Percentiles rank a stretch among this genome's conserved stretches.
Evolutionary conservation across 306 rosid species (phyloP).

Genomic region (Acacia confusa): DNA sequence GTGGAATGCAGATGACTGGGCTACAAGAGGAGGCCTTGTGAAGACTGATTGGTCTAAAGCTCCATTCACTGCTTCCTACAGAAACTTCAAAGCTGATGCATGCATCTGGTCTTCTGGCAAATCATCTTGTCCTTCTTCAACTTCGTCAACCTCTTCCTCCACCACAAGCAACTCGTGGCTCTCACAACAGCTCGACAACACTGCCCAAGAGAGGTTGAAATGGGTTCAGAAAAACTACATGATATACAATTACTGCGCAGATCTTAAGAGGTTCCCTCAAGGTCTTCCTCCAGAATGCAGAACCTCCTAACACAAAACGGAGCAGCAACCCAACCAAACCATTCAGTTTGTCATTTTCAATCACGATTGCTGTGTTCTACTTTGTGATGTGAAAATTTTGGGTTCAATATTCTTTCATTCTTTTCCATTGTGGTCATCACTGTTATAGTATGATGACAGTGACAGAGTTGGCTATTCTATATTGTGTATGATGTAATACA

Average conservation of each 20-base stretch:
- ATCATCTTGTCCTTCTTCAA: slow-evolving; percentile 52
- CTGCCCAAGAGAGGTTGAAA: slow-evolving; percentile 39
- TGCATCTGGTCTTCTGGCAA: slow-evolving; percentile 53
- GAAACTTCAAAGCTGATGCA: slow-evolving; percentile 59
- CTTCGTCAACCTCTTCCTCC: neutral
- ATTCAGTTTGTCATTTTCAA: neutral
- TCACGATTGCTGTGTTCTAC: no score
- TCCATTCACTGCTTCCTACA: slow-evolving; percentile 70
- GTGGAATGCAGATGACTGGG: slow-evolving; percentile 88
- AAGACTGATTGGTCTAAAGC: slow-evolving; percentile 74
- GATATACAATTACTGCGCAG: slow-evolving; percentile 72
- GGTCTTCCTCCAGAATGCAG: slow-evolving; percentile 65
- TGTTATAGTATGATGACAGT: neutral
- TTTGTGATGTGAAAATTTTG: neutral
- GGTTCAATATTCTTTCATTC: neutral
- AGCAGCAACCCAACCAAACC: neutral
- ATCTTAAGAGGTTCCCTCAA: slow-evolving; percentile 55
- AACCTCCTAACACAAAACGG: slow-evolving; percentile 16
- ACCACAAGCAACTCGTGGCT: slow-evolving; percentile 30
- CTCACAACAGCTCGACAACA: slow-evolving; percentile 45
- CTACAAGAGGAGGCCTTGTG: slow-evolving; percentile 76
- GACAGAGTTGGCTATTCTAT: neutral
- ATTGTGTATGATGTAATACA: neutral
- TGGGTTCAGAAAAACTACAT: slow-evolving; percentile 70
- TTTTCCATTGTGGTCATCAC: neutral